Percentiles rank a stretch among this genome's conserved stretches.
Conservation (phyloP, 345 rosid species). For the Lepidium didymum region DNA sequence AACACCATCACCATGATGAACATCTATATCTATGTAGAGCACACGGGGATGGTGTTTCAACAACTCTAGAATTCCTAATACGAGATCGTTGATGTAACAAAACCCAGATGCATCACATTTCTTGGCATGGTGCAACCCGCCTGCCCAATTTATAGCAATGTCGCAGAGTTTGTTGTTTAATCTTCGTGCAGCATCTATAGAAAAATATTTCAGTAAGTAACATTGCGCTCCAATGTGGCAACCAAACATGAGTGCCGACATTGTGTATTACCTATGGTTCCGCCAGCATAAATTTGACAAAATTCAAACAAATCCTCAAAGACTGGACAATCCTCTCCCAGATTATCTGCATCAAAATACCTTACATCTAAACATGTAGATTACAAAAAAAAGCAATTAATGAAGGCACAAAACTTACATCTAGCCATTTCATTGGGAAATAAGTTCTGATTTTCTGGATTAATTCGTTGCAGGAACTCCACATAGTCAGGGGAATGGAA, state of each 20-base stretch:
- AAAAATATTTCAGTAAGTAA: background rate
- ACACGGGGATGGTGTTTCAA: slow-evolving; percentile 87
- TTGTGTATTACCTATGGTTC: slow-evolving; percentile 66
- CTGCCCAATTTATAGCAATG: slow-evolving; percentile 99
- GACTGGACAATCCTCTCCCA: slow-evolving; percentile 98
- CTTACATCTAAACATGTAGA: background rate
- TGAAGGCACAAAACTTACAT: slow-evolving; percentile 39
- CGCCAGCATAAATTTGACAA: slow-evolving; percentile 97
- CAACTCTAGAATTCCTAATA: slow-evolving; percentile 90
- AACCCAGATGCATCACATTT: slow-evolving; percentile 97
- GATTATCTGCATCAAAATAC: slow-evolving; percentile 52
- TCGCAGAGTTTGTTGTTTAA: slow-evolving; percentile 89
- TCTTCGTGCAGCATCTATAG: slow-evolving; percentile 86
- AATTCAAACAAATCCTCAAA: slow-evolving; percentile 91
- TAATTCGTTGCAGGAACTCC: slow-evolving; percentile 79
- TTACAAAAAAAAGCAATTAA: background rate
- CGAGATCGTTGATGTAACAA: slow-evolving; percentile 96
- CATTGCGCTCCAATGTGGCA: background rate
- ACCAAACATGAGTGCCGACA: background rate
- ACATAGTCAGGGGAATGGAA: slow-evolving; percentile 94
- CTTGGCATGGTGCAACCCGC: slow-evolving; percentile 97
- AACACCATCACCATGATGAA: slow-evolving; percentile 99
- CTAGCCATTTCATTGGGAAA: slow-evolving; percentile 52
- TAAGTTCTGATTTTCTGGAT: slow-evolving; percentile 63
- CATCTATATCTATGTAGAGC: slow-evolving; percentile 87